A percentile compares a stretch with the other conserved stretches of the same genome.
phyloP scores from a whole-genome alignment of 225 moss, liverwort and hornwort species.

The Bryum argenteum region DNA sequence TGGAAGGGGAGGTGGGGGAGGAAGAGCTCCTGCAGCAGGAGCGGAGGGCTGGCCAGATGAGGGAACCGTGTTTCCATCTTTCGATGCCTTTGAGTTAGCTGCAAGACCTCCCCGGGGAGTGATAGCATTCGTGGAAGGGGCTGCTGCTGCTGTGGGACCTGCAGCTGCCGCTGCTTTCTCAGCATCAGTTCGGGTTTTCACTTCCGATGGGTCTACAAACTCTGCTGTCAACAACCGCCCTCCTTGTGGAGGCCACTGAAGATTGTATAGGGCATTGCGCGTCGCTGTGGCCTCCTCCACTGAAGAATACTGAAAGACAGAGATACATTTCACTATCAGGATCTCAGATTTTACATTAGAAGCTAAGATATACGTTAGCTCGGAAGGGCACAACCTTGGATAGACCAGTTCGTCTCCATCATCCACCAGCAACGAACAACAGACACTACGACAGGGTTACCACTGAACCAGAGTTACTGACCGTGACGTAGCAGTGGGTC shows the following conservation, averaged over 20 bases:
- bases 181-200: slow-evolving; percentile 75
- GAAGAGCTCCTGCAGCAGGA: slow-evolving; percentile 55
- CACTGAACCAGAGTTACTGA: slow-evolving; percentile 32
- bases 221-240: slow-evolving; percentile 86
- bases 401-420: not conserved
- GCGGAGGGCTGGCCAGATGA: slow-evolving; percentile 52
- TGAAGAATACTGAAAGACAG: slow-evolving; percentile 69
- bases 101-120: slow-evolving; percentile 64
- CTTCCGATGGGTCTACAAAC: slow-evolving; percentile 92
- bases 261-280: slow-evolving; percentile 83
- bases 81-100: slow-evolving; percentile 48
- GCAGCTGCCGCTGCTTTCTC: slow-evolving; percentile 68
- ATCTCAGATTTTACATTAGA: slow-evolving; percentile 15
- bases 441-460: slow-evolving; percentile 17
- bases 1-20: slow-evolving; percentile 68
- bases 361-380: slow-evolving; percentile 7
- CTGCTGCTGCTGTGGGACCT: slow-evolving; percentile 47
- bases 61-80: slow-evolving; percentile 42
- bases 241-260: slow-evolving; percentile 96
- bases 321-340: slow-evolving; percentile 24
- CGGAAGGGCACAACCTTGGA: slow-evolving; percentile 19
- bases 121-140: slow-evolving; percentile 64
- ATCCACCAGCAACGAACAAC: slow-evolving; percentile 10
- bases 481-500: slow-evolving; percentile 97
- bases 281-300: slow-evolving; percentile 89